phyloP scores from a whole-genome alignment of 148 eudicot genomes.

The Polygonum aviculare region DNA sequence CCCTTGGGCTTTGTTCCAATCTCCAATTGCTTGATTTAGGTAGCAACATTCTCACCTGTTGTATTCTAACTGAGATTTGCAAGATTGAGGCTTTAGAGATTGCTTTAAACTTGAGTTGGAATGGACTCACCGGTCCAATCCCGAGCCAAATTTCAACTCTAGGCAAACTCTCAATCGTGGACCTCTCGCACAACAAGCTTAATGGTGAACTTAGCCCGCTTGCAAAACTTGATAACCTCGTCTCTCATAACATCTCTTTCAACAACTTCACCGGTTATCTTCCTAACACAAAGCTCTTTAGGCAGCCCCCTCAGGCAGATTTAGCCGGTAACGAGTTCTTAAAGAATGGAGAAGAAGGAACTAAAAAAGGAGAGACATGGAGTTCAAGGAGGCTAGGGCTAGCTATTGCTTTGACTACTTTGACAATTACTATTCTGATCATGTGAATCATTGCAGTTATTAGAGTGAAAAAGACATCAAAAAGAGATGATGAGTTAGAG shows the following conservation, averaged over 20 bases:
- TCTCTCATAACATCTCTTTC: conserved; percentile 56
- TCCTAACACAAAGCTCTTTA: conserved; percentile 68
- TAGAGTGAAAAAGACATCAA: conserved; percentile 37
- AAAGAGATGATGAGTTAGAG: conserved; percentile 54
- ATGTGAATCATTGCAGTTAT: conserved; percentile 63
- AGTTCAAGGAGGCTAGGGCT: conserved; percentile 42
- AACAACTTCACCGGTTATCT: conserved; percentile 70
- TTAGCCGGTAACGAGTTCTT: conserved; percentile 50
- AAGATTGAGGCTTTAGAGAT: conserved; percentile 61
- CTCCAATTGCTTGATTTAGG: conserved; percentile 81
- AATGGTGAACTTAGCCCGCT: conserved; percentile 48
- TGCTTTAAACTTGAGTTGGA: conserved; percentile 62
- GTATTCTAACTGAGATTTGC: conserved; percentile 44
- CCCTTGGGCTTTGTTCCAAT: conserved; percentile 49
- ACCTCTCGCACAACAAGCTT: conserved; percentile 65
- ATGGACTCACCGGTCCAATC: conserved; percentile 43
- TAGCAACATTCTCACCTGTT: conserved; percentile 45
- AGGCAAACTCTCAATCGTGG: conserved; percentile 53
- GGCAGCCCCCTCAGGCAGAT: conserved; percentile 41
- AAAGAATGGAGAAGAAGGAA: conserved; percentile 14
- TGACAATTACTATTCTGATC: conserved; percentile 58
- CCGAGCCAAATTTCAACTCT: conserved; percentile 54
- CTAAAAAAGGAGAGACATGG: conserved; percentile 10
- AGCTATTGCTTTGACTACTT: conserved; percentile 42
- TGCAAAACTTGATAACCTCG: conserved; percentile 45